Conservation (phyloP, 495 filamentous ascomycete genomes). For the Podospora australis region DNA sequence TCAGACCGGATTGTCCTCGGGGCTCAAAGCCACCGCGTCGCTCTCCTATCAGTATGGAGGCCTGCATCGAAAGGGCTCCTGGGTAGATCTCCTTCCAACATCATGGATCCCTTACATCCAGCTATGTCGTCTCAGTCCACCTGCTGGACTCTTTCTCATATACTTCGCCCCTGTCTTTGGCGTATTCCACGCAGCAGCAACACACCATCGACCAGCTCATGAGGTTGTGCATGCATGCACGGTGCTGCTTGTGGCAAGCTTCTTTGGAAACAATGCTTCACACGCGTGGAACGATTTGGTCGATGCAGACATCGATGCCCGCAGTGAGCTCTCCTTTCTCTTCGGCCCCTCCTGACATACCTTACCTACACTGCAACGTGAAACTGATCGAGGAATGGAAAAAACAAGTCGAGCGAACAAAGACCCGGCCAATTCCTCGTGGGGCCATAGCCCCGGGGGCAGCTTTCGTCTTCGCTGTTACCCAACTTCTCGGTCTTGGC, state of each 20-base stretch:
- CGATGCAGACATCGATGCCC: conserved; percentile 34
- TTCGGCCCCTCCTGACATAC: too few relatives aligned
- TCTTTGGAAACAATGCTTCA: conserved; percentile 37
- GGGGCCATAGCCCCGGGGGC: conserved; percentile 29
- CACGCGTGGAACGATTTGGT: conserved; percentile 41
- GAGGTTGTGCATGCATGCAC: conserved; percentile 14
- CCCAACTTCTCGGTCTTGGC: conserved; percentile 23
- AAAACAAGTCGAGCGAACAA: conserved; percentile 29
- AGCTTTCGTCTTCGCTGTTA: conserved; percentile 29
- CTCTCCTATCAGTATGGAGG: not conserved
- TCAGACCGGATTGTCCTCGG: too few relatives aligned
- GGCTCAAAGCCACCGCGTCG: too few relatives aligned
- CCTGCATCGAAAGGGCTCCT: not conserved
- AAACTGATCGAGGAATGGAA: too few relatives aligned
- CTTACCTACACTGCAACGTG: too few relatives aligned
- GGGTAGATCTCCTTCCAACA: conserved; percentile 1
- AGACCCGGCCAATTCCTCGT: conserved; percentile 32
- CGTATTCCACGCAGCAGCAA: conserved; percentile 29
- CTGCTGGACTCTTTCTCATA: conserved; percentile 29
- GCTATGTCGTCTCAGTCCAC: conserved; percentile 30
- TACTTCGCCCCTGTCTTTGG: conserved; percentile 37
- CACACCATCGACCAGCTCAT: conserved; percentile 11
- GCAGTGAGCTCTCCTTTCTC: too few relatives aligned
- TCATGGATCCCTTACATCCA: conserved; percentile 9
- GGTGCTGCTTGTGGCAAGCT: conserved; percentile 29